Evolutionary conservation across 1,139 yeast species (phyloP), one percentile per base, ranked within the genome.

Genomic region (Saccharomycopsis phalli): DNA sequence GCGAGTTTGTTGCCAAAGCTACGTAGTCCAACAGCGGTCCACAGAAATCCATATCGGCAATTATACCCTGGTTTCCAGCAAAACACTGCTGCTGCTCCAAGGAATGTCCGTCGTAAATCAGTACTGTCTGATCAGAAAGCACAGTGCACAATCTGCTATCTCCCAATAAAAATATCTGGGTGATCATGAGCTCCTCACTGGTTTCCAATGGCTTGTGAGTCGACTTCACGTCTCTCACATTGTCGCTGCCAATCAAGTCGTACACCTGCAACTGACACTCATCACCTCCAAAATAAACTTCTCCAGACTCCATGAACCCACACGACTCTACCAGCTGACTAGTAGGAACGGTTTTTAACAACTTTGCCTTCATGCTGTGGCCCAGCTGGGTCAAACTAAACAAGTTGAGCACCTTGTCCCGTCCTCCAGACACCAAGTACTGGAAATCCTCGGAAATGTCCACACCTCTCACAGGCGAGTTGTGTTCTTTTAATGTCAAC

Each of bases 41-140:
- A 31, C 79, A 81, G 53, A 77, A 80, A 49, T 75, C 71, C 60
- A 86, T 71, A 54, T 86, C 98, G 6, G 96, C 94, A 53, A 91
- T 79, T 27, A 93, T 93, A 47, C 96, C 97, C 59, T 91, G 95
- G 58, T 88, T 87, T 52, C 97, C 97, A 1, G 95, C 94, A 50
- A 87, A 68, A 35, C 76, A 67, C 41, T 75, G 66, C 8, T 60
- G 50, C 3, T 74, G 56, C 8, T 71, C 67, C 7, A 82, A 59
- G 14, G 55, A 58, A 14, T 51, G 56, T n/a, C 56, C 48, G 5
- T 58, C 52, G 14, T 68, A 46, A 51, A 77, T 71, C 28, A 74
- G 68, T 21, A 88, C 61, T 0, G 95, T 81, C 60, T 91, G 96
- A 60, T 91, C 98, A 33, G 95, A 81, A 16, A 81, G 57, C 0